Evolutionary conservation across 192 early-diverging fungal genomes (phyloP), one percentile per base, ranked within the genome.

Genomic region (Rhizoclosmatium globosum): DNA sequence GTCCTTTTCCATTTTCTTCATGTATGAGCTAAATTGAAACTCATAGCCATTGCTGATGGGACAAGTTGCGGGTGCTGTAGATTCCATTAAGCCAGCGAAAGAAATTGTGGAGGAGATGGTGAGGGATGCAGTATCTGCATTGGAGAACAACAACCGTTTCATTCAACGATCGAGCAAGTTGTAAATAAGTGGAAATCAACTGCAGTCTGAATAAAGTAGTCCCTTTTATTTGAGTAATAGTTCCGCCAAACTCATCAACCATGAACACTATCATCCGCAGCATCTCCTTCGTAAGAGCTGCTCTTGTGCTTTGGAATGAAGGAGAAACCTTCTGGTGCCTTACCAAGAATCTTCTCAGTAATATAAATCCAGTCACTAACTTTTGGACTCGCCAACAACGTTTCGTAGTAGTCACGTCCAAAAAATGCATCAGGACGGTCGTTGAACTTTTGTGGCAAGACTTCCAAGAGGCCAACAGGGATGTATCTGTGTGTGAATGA

Each of bases 301-400:
- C 92, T 88, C 81, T 94, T 95, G 87, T 98, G 96, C 86, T 99
- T 99, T 53, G 98, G 98, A 46, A 95, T 86, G 82, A 99, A 99
- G 13, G 82, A 83, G 86, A 98, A 99, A 71, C 82, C 89, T 4
- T 90, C 92, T 46, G 95, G 95, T 3, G 95, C 93, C 47, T 93
- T 93, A 17, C 96, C 97, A 69, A 98, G 82, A 15, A 99, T 72
- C 90, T 92, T 92, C 78, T 99, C 96, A 62, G 93, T 92, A 41
- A 98, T 83, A 78, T 97, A 95, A 78, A 99, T 89, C 98, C 98
- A 99, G 82, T 98, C 97, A 15, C 81, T 71, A 2, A 88, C 88
- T 59, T 89, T 86, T 21, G 90, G 79, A 60, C 93, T 95, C 13
- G 93, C 95, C 95, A 99, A 93, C 77, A 99, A 83, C 2, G 97